Percentiles rank a stretch among this genome's conserved stretches.
These are phyloP conservation scores for Epithele typhae DNA, from an alignment of 768 basidiomycete species.

Conservation along the genomic window DNA sequence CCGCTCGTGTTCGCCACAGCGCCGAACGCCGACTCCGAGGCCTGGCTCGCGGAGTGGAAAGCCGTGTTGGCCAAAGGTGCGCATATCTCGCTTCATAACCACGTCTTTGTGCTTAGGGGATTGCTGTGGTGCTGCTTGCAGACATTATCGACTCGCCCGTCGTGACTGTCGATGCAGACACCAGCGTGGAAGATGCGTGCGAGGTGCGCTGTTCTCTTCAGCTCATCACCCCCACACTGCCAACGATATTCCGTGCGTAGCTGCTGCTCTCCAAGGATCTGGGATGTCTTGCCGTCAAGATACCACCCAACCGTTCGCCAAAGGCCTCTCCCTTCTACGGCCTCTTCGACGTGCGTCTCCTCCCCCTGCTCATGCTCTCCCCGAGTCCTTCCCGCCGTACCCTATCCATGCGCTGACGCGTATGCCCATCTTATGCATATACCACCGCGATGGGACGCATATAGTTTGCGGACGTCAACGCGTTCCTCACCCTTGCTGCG, in stretches of 20 bases:
- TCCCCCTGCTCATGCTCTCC: background rate
- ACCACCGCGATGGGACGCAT: background rate
- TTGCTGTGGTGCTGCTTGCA: no score
- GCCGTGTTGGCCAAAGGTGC: constrained; percentile 53
- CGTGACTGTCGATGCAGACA: constrained; percentile 63
- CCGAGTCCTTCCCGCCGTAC: background rate
- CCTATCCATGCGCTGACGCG: background rate
- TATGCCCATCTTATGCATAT: background rate
- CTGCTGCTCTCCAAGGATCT: constrained; percentile 57
- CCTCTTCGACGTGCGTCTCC: constrained; percentile 65
- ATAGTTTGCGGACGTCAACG: constrained; percentile 83
- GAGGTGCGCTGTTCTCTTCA: constrained; percentile 44
- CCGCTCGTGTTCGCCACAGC: constrained; percentile 21
- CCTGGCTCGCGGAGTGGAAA: constrained; percentile 60
- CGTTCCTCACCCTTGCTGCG: constrained; percentile 81
- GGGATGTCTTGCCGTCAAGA: constrained; percentile 60
- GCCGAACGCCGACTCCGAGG: constrained; percentile 36
- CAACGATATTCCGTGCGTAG: no score
- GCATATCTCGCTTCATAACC: constrained; percentile 7
- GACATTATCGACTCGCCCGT: constrained; percentile 71
- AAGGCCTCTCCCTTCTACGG: constrained; percentile 37
- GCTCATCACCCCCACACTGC: no score
- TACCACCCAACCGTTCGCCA: constrained; percentile 23
- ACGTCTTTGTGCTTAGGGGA: background rate
- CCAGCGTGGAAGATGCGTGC: constrained; percentile 78